A percentile compares a stretch with the other conserved stretches of the same genome.
phyloP scores from a whole-genome alignment of 2,329 filamentous ascomycete species.

The Cladosporium sp. region DNA sequence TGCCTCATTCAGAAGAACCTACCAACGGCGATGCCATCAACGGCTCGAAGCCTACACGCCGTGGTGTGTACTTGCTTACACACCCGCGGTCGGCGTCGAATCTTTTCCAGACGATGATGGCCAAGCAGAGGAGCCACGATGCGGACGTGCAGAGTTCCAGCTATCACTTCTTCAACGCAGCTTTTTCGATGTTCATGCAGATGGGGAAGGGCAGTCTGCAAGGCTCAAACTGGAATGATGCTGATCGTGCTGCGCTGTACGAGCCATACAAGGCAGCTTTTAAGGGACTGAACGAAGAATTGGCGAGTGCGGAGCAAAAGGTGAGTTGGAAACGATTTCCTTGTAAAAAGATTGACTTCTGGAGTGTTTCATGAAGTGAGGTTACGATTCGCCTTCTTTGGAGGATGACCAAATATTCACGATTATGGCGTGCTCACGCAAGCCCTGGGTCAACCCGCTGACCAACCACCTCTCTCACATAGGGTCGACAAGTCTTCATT shows the following conservation, averaged over 20 bases:
- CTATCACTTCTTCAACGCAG: constrained; percentile 15
- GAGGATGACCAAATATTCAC: neutral
- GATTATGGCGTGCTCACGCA: constrained; percentile 9
- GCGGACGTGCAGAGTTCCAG: constrained; percentile 3
- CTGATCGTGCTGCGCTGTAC: neutral
- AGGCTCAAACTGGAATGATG: neutral
- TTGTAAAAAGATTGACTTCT: neutral
- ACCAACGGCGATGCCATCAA: neutral
- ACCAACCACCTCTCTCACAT: neutral
- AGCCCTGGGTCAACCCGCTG: neutral
- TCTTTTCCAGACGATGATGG: constrained; percentile 16
- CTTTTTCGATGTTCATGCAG: neutral
- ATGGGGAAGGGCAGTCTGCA: neutral
- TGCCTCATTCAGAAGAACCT: constrained; percentile 8
- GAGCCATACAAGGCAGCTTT: constrained; percentile 8
- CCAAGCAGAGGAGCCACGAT: constrained; percentile 1
- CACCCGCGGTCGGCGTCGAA: constrained; percentile 12
- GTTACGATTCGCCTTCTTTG: constrained; percentile 1
- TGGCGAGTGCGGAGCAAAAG: neutral
- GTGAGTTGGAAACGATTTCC: neutral
- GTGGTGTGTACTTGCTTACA: constrained; percentile 14
- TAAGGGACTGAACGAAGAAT: neutral
- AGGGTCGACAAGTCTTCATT: constrained; percentile 12
- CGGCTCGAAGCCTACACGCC: neutral
- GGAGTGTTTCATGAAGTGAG: neutral